A percentile compares a stretch with the other conserved stretches of the same genome.
phyloP scores from a whole-genome alignment of 2,329 filamentous ascomycete genomes.

The Aspergillus flavus region DNA sequence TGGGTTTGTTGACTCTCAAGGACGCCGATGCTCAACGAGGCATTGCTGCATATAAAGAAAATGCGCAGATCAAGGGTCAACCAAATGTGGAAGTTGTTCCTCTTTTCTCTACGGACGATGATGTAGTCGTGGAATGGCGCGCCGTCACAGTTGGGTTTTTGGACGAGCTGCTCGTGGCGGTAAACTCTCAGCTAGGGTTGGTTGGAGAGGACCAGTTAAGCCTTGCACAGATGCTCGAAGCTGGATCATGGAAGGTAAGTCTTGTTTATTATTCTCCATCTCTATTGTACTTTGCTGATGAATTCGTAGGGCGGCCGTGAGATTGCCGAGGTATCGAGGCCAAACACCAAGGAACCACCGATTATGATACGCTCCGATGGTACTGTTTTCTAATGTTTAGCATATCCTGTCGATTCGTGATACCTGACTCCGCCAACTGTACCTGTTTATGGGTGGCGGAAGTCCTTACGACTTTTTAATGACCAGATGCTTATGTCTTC shows the following conservation, averaged over 20 bases:
- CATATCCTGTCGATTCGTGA: conserved; percentile 23
- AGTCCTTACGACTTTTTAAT: conserved; percentile 36
- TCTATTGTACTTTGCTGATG: conserved; percentile 25
- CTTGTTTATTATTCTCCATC: neutral
- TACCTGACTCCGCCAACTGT: conserved; percentile 28
- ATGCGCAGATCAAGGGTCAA: conserved; percentile 71
- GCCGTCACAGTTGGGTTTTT: conserved; percentile 74
- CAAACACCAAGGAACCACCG: conserved; percentile 93
- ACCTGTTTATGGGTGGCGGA: conserved; percentile 21
- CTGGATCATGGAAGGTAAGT: conserved; percentile 94
- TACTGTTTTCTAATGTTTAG: conserved; percentile 75
- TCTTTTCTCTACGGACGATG: conserved; percentile 71
- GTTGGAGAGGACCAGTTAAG: conserved; percentile 70
- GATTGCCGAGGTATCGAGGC: conserved; percentile 90
- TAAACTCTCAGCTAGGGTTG: conserved; percentile 69
- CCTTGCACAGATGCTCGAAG: conserved; percentile 88
- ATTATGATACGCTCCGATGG: conserved; percentile 97
- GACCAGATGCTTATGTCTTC: conserved; percentile 27
- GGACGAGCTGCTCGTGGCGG: conserved; percentile 69
- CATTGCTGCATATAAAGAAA: conserved; percentile 67
- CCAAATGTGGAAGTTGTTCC: conserved; percentile 74
- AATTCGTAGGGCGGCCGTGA: conserved; percentile 78
- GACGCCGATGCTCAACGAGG: conserved; percentile 69
- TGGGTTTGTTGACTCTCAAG: conserved; percentile 78
- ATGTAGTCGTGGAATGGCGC: conserved; percentile 79